Evolutionary conservation across 2,329 filamentous ascomycete genomes (phyloP).

Genomic region (Lachnellula suecica): DNA sequence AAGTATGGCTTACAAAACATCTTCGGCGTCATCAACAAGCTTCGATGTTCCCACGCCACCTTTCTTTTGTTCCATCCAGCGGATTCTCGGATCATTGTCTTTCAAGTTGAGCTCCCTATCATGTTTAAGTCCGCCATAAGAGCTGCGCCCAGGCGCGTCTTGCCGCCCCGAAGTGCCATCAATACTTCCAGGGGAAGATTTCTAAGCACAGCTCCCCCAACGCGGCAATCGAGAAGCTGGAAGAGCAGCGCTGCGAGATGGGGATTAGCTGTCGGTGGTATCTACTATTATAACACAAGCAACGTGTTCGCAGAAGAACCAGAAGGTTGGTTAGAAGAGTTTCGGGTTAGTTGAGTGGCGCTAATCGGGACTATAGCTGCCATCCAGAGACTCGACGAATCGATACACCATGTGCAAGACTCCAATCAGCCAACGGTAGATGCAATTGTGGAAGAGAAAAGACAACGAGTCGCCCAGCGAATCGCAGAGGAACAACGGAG

Average conservation of each 20-base stretch:
- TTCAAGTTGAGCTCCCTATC: conserved; percentile 2
- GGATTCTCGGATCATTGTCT: conserved; percentile 5
- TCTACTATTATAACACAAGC: conserved; percentile 96
- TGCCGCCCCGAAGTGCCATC: conserved; percentile 16
- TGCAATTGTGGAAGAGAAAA: conserved; percentile 64
- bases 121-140: conserved; percentile 31
- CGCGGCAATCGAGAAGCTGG: conserved; percentile 74
- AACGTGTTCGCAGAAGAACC: conserved; percentile 83
- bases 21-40: conserved; percentile 8
- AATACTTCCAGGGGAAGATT: conserved; percentile 43
- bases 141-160: conserved; percentile 24
- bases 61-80: conserved; percentile 25
- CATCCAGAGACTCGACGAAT: conserved; percentile 36
- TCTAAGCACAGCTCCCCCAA: conserved; percentile 54
- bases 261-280: conserved; percentile 70
- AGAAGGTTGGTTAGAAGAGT: conserved; percentile 54
- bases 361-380: conserved; percentile 26
- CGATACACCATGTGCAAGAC: conserved; percentile 38
- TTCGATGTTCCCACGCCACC: conserved; percentile 11
- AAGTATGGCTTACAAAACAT: conserved; percentile 31
- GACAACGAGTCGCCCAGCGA: conserved; percentile 34
- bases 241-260: conserved; percentile 74
- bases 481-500: conserved; percentile 26
- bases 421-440: conserved; percentile 64
- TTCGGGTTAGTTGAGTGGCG: background rate